Evolutionary conservation across 2,329 filamentous ascomycete genomes (phyloP), one percentile per base, ranked within the genome.

Genomic region (Ceratocystis lukuohia): DNA sequence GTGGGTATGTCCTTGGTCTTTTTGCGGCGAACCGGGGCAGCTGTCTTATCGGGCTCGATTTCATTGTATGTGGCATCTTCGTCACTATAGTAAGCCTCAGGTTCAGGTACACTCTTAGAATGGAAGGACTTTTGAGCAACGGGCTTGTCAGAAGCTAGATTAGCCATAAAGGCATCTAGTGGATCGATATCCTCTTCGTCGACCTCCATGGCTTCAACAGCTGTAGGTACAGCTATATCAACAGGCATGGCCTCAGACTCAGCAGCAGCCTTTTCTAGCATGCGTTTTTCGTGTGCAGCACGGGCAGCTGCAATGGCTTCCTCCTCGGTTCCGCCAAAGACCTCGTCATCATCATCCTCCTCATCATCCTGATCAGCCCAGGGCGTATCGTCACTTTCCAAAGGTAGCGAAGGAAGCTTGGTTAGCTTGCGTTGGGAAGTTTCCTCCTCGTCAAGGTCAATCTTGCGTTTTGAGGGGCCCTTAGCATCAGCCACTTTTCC

Each of bases 91-190:
- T 96, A 88, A 6, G 92, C 85, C 74, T 96, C 87, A 1, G 90
- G 89, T 71, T 89, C 86, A 66, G 87, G 84, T 57, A 80, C 74
- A 70, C 82, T 82, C 69, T 80, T 80, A 41, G 61, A 53, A 46
- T 44, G 22, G n/a, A 67, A 68, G n/a, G 61, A 62, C 63, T 67
- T 68, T 61, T 66, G 65, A 53, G 64, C 48, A 1, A 69, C 67
- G n/a, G 73, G 71, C 62, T 74, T 75, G 65, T 75, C 77, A 69
- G 82, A 75, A 66, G 84, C 81, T 2, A 85, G 79, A 68, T 82
- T 84, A 64, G 86, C 88, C 94, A 99, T 99, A 78, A 95, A 99
- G n/a, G 91, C 93, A 77, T 99, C 94, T 46, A 99, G 79, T 6
- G 94, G 91, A 74, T 99, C 94, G 45, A 94, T 77, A 66, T 85